Percentiles rank a stretch among this genome's conserved stretches.
Evolutionary conservation across 257 asterid species (phyloP).

Genomic region (Lycium barbarum): DNA sequence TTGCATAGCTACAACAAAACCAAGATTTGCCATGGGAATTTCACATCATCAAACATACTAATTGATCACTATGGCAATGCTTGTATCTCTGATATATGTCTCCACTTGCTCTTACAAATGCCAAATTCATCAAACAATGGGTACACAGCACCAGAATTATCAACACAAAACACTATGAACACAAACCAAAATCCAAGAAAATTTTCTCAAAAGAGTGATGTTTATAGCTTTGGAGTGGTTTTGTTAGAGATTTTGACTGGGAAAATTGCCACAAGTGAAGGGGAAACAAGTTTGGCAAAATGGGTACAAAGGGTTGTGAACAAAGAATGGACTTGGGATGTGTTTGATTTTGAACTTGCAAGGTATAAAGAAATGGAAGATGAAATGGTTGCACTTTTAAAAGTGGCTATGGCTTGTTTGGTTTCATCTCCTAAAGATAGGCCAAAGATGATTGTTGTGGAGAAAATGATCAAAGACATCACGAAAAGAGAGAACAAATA

Average conservation of each 20-base stretch:
- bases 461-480: conserved; percentile 45
- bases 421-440: conserved; percentile 44
- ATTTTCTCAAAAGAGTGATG: conserved; percentile 42
- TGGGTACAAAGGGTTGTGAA: conserved; percentile 45
- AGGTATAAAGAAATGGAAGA: conserved; percentile 51
- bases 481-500: neutral
- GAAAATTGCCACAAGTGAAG: conserved; percentile 38
- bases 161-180: neutral
- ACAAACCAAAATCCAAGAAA: conserved; percentile 4
- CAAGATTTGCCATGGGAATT: conserved; percentile 45
- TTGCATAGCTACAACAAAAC: conserved; percentile 42
- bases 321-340: conserved; percentile 52
- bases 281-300: conserved; percentile 38
- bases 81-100: conserved; percentile 44
- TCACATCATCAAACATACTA: conserved; percentile 47
- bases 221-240: conserved; percentile 47
- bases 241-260: conserved; percentile 50
- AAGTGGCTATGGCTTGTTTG: conserved; percentile 53
- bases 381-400: conserved; percentile 46
- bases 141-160: conserved; percentile 43
- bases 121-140: conserved; percentile 33
- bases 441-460: conserved; percentile 44
- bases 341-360: conserved; percentile 50
- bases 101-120: conserved; percentile 36
- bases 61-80: conserved; percentile 45